These are phyloP conservation scores for Sporothrix curviconia DNA, from an alignment of 2,329 filamentous ascomycete species.

Conservation along the genomic window DNA sequence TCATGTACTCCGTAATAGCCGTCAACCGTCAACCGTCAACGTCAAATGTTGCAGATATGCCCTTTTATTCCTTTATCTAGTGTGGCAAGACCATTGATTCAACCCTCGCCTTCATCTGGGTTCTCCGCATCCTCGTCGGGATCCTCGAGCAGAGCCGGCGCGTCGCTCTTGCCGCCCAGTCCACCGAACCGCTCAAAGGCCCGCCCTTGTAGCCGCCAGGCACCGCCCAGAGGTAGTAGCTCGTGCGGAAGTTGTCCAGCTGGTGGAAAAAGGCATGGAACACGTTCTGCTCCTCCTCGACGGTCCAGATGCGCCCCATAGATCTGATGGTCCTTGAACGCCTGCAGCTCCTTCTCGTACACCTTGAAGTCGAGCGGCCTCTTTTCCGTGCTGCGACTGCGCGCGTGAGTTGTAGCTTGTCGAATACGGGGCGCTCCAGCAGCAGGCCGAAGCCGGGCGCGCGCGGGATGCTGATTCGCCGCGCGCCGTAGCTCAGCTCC, in stretches of 20 bases:
- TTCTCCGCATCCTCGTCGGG: slow-evolving; percentile 45
- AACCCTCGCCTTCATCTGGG: slow-evolving; percentile 20
- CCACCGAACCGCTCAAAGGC: slow-evolving; percentile 42
- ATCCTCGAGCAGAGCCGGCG: slow-evolving; percentile 35
- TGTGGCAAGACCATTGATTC: neutral
- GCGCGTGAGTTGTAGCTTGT: slow-evolving; percentile 77
- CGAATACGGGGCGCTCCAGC: slow-evolving; percentile 86
- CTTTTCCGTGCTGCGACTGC: slow-evolving; percentile 52
- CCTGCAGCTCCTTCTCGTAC: slow-evolving; percentile 70
- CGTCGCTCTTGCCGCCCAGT: neutral
- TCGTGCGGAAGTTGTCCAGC: slow-evolving; percentile 65
- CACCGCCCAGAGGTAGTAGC: slow-evolving; percentile 69
- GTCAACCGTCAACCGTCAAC: too few relatives aligned
- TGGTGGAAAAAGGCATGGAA: slow-evolving; percentile 76
- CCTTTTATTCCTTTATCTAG: too few relatives aligned
- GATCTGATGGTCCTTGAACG: slow-evolving; percentile 88
- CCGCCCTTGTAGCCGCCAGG: slow-evolving; percentile 59
- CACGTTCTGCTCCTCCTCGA: slow-evolving; percentile 83
- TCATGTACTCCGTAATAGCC: too few relatives aligned
- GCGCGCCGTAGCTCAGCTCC: slow-evolving; percentile 61
- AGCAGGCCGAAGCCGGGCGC: slow-evolving; percentile 83
- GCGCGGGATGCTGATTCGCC: slow-evolving; percentile 83
- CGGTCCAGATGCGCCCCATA: slow-evolving; percentile 85
- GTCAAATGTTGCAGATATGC: too few relatives aligned
- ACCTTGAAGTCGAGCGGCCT: slow-evolving; percentile 71